A percentile compares a stretch with the other conserved stretches of the same genome.
These are phyloP conservation scores for Chlorophyllum brunneum DNA, from an alignment of 768 basidiomycete genomes.

Conservation along the genomic window DNA sequence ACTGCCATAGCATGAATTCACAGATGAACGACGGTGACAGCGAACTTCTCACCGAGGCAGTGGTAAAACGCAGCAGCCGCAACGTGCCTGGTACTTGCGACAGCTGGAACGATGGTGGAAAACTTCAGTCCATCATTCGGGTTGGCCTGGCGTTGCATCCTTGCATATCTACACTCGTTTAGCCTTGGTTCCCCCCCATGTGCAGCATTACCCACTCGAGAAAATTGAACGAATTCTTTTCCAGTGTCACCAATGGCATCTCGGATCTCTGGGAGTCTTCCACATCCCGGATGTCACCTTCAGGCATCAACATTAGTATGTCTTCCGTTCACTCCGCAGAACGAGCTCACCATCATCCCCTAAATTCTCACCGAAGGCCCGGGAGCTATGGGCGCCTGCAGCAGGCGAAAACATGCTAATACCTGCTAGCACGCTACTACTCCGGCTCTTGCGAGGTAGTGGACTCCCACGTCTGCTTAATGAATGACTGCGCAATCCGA, in stretches of 20 bases:
- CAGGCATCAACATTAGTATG: neutral
- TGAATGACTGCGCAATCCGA: conserved; percentile 50
- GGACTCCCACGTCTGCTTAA: conserved; percentile 57
- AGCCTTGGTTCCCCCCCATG: neutral
- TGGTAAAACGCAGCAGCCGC: conserved; percentile 84
- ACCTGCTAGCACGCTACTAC: conserved; percentile 34
- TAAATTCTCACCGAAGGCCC: conserved; percentile 56
- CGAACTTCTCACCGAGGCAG: conserved; percentile 58
- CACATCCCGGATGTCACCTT: conserved; percentile 15
- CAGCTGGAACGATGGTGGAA: conserved; percentile 60
- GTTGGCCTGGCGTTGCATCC: conserved; percentile 67
- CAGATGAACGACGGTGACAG: conserved; percentile 3
- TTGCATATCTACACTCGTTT: conserved; percentile 54
- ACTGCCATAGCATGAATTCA: conserved; percentile 37
- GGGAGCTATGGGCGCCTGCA: conserved; percentile 36
- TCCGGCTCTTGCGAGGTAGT: conserved; percentile 39
- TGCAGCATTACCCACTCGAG: conserved; percentile 51
- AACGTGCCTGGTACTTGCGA: conserved; percentile 68
- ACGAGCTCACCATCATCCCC: conserved; percentile 55
- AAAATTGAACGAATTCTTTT: conserved; percentile 78
- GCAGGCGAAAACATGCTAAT: conserved; percentile 50
- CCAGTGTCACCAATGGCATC: conserved; percentile 53
- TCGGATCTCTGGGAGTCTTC: conserved; percentile 55
- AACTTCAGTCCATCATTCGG: conserved; percentile 52
- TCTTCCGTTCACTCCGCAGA: neutral